Evolutionary conservation across 2,329 filamentous ascomycete genomes (phyloP).

Genomic region (Rosellinia necatrix): DNA sequence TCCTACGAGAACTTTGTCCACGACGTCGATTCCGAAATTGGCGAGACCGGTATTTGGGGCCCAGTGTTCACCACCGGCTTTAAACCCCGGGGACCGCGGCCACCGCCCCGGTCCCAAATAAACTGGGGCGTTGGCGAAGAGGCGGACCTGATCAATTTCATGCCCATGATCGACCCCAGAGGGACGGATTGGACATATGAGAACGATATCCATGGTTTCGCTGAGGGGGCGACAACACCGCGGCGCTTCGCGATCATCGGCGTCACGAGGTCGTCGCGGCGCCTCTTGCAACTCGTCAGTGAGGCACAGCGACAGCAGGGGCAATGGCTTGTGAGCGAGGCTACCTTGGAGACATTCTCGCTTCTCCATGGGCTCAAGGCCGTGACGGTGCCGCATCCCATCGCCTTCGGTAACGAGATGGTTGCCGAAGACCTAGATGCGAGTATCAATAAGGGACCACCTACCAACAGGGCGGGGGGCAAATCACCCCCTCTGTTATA

Average conservation of each 20-base stretch:
- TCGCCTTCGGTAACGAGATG: slow-evolving; percentile 41
- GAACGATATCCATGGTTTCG: slow-evolving; percentile 69
- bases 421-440: slow-evolving; percentile 11
- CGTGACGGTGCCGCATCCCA: slow-evolving; percentile 76
- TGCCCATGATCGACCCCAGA: slow-evolving; percentile 72
- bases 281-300: slow-evolving; percentile 70
- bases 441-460: slow-evolving; percentile 23
- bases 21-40: slow-evolving; percentile 49
- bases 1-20: slow-evolving; percentile 67
- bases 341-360: slow-evolving; percentile 71
- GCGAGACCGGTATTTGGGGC: slow-evolving; percentile 55
- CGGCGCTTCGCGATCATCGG: slow-evolving; percentile 73
- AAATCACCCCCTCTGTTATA: slow-evolving; percentile 25
- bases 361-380: slow-evolving; percentile 77
- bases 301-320: slow-evolving; percentile 66
- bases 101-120: slow-evolving; percentile 20
- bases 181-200: slow-evolving; percentile 72
- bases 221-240: slow-evolving; percentile 53
- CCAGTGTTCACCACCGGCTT: slow-evolving; percentile 46
- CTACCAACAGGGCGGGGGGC: slow-evolving; percentile 26
- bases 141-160: slow-evolving; percentile 74
- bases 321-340: slow-evolving; percentile 76
- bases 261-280: slow-evolving; percentile 65
- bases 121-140: slow-evolving; percentile 69
- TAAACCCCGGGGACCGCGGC: slow-evolving; percentile 51